A percentile compares a stretch with the other conserved stretches of the same genome.
Evolutionary conservation across 345 rosid species (phyloP).

Genomic region (Aethionema arabicum): DNA sequence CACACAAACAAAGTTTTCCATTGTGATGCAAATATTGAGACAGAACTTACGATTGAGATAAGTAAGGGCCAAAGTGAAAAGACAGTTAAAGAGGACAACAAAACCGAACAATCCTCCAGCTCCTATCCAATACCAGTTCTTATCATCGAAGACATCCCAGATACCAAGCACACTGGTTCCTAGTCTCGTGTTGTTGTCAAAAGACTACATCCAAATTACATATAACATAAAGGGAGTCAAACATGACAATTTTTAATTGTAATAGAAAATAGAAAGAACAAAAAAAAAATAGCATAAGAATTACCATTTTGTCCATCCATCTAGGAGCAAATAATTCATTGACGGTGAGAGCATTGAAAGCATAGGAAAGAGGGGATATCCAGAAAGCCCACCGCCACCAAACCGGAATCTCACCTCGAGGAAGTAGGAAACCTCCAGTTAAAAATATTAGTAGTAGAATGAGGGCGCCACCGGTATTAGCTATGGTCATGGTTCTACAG

Average conservation of each 20-base stretch:
- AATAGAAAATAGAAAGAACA: neutral
- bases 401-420: constrained; percentile 41
- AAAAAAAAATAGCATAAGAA: neutral
- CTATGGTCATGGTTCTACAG: constrained; percentile 50
- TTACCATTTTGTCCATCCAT: constrained; percentile 47
- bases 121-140: constrained; percentile 89
- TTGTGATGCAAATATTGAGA: neutral
- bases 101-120: constrained; percentile 62
- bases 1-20: neutral
- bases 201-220: constrained; percentile 41
- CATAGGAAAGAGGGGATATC: constrained; percentile 63
- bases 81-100: constrained; percentile 62
- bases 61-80: constrained; percentile 66
- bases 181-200: constrained; percentile 47
- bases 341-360: constrained; percentile 46
- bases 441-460: constrained; percentile 40
- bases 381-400: constrained; percentile 75
- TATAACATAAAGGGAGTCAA: no score
- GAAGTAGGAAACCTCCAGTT: constrained; percentile 62
- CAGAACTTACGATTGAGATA: constrained; percentile 66
- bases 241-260: no score
- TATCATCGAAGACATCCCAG: constrained; percentile 50
- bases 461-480: constrained; percentile 43
- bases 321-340: constrained; percentile 59
- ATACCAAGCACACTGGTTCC: constrained; percentile 56